phyloP scores from a whole-genome alignment of 2,329 filamentous ascomycete species.

The Acrocalymma vagum region DNA sequence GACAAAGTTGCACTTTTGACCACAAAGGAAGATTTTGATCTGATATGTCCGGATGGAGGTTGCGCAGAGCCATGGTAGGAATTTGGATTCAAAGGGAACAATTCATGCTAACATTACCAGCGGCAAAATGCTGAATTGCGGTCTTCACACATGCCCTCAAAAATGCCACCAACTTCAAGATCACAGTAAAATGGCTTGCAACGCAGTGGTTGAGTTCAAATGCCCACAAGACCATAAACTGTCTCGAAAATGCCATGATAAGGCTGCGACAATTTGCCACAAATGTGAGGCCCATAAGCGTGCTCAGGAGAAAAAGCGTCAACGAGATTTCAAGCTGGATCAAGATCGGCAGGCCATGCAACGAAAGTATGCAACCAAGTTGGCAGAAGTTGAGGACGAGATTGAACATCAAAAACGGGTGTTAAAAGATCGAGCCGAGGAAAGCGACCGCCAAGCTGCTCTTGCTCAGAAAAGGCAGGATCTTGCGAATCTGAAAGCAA shows the following conservation, averaged over 20 bases:
- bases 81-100: neutral
- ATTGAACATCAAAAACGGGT: slow-evolving; percentile 58
- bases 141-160: slow-evolving; percentile 65
- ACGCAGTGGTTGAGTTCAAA: slow-evolving; percentile 49
- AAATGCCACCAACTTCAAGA: slow-evolving; percentile 70
- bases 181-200: slow-evolving; percentile 65
- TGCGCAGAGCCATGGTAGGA: slow-evolving; percentile 70
- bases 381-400: slow-evolving; percentile 64
- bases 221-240: slow-evolving; percentile 64
- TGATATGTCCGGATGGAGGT: slow-evolving; percentile 73
- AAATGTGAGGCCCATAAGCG: slow-evolving; percentile 63
- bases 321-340: slow-evolving; percentile 62
- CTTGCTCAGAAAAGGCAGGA: slow-evolving; percentile 59
- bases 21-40: slow-evolving; percentile 66
- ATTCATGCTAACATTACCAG: slow-evolving; percentile 45
- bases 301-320: slow-evolving; percentile 52
- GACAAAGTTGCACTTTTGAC: slow-evolving; percentile 55
- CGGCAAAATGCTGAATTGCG: slow-evolving; percentile 62
- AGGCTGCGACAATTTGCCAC: slow-evolving; percentile 51
- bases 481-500: slow-evolving; percentile 51
- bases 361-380: slow-evolving; percentile 52
- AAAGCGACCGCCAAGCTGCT: slow-evolving; percentile 53
- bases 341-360: slow-evolving; percentile 55
- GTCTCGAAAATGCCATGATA: slow-evolving; percentile 57
- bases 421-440: slow-evolving; percentile 55